Evolutionary conservation across 768 basidiomycete species (phyloP).

Genomic region (Rhizopogon rudus): DNA sequence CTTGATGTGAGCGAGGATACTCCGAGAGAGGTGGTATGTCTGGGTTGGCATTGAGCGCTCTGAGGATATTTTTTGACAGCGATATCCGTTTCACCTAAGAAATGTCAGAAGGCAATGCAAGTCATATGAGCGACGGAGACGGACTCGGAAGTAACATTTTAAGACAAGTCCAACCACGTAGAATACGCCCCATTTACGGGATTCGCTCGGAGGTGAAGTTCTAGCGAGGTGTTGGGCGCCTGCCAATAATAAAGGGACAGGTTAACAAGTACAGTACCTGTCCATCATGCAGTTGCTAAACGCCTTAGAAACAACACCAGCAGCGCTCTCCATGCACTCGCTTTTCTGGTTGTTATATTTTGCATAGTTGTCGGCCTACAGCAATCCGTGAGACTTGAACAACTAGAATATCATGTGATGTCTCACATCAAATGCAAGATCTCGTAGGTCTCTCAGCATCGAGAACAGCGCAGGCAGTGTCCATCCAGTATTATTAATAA

Average conservation of each 20-base stretch:
- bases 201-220: conserved; percentile 64
- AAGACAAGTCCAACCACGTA: conserved; percentile 86
- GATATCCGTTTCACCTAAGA: conserved; percentile 84
- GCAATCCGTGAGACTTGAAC: not conserved
- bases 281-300: conserved; percentile 90
- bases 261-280: conserved; percentile 34
- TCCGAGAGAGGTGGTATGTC: conserved; percentile 75
- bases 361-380: conserved; percentile 59
- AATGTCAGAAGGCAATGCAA: not conserved
- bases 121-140: conserved; percentile 21
- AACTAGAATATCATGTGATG: not conserved
- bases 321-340: conserved; percentile 82
- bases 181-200: conserved; percentile 89
- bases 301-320: conserved; percentile 81
- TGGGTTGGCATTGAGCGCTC: conserved; percentile 79
- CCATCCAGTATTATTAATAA: conserved; percentile 83
- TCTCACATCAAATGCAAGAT: conserved; percentile 78
- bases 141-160: conserved; percentile 91
- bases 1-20: conserved; percentile 86
- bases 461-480: conserved; percentile 80
- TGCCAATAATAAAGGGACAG: not conserved
- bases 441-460: conserved; percentile 74
- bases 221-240: conserved; percentile 27
- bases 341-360: conserved; percentile 50
- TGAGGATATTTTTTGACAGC: conserved; percentile 85